Evolutionary conservation across 306 rosid species (phyloP).

Genomic region (Glycine tomentella): DNA sequence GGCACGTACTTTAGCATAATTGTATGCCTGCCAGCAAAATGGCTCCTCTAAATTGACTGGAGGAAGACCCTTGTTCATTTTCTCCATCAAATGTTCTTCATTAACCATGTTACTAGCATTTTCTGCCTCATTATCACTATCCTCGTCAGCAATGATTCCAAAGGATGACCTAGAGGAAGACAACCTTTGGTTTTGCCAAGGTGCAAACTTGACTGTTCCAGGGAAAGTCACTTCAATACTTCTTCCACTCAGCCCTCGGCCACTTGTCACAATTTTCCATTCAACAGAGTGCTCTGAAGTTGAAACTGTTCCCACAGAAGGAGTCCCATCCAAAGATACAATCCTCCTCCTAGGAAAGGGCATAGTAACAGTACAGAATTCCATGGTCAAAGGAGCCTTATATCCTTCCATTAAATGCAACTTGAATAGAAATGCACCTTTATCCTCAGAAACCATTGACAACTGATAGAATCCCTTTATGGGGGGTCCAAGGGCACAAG

Average conservation of each 20-base stretch:
- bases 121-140: slow-evolving; percentile 82
- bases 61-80: slow-evolving; percentile 93
- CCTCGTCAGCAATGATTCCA: slow-evolving; percentile 71
- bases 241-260: slow-evolving; percentile 89
- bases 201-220: slow-evolving; percentile 91
- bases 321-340: slow-evolving; percentile 91
- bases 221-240: slow-evolving; percentile 97
- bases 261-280: slow-evolving; percentile 85
- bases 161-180: slow-evolving; percentile 56
- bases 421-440: slow-evolving; percentile 97
- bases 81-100: slow-evolving; percentile 85
- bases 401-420: slow-evolving; percentile 90
- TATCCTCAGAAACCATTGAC: slow-evolving; percentile 98
- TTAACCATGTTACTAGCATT: slow-evolving; percentile 71
- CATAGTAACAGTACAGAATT: slow-evolving; percentile 84
- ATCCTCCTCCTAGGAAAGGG: slow-evolving; percentile 92
- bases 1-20: slow-evolving; percentile 80
- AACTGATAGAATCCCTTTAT: slow-evolving; percentile 90
- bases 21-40: slow-evolving; percentile 98
- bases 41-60: slow-evolving; percentile 97
- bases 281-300: slow-evolving; percentile 91
- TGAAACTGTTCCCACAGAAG: slow-evolving; percentile 88
- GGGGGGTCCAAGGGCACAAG: slow-evolving; percentile 79
- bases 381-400: slow-evolving; percentile 88
- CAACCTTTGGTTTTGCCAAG: slow-evolving; percentile 70